Evolutionary conservation across 2,329 filamentous ascomycete genomes (phyloP), one percentile per base, ranked within the genome.

Genomic region (Colletotrichum higginsianum): DNA sequence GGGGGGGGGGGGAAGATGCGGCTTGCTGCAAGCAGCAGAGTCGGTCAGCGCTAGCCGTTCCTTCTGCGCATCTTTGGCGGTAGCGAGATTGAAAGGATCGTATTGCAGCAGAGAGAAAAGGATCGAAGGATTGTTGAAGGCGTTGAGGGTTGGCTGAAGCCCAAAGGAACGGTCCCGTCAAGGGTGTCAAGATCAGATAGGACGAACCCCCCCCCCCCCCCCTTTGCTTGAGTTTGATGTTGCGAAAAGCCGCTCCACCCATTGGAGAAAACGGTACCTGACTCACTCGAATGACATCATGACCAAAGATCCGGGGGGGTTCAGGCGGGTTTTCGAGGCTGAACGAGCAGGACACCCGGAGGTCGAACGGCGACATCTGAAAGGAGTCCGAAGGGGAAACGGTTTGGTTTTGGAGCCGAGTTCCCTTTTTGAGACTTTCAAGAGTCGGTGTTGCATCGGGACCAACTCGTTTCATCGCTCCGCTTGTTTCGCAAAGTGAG

Each of bases 261-360:
- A 50, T 50, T 16, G 21, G 26, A 26, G 26, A 23, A 23, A 38
- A 5, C 3, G 13, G 35, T 35, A 44, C 30, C 58, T 38, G n/a
- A 50, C 26, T 46, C 30, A 50, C 58, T 61, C 16, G n/a, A 9
- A 18, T 61, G 58, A 50, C 23, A 61, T 61, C 58, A 8, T 50
- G 58, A 40, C 58, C 46, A 18, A 23, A 30, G 18, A 26, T 26
- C 18, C n/a, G 23, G 38, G 26, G 26, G 26, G 26, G 30, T 15
- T 38, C 26, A 38, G 50, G 35, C n/a, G 40, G 58, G n/a, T 50
- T 23, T 18, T 40, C 11, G 35, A 13, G 7, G 13, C 58, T 23
- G 50, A 61, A 23, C 12, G 40, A 49, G 46, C 21, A 40, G 23
- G 3, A 26, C 23, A 26, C 23, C 8, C 16, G 21, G 18, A 16